These are phyloP conservation scores for Lepidium sativum DNA, from an alignment of 345 rosid species.

Conservation along the genomic window DNA sequence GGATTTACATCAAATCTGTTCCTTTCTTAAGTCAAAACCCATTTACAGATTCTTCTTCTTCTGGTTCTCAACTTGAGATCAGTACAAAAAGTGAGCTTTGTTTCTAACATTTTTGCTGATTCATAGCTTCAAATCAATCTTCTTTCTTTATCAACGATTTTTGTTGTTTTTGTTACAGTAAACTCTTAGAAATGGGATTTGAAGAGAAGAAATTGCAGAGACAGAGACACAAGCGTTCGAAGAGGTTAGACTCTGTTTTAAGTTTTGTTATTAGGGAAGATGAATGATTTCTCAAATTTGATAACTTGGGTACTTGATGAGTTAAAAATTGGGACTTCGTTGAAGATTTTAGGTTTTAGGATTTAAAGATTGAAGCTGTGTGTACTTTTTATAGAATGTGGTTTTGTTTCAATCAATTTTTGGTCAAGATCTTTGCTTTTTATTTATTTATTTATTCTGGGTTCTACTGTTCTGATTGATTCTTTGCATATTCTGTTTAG, in stretches of 20 bases:
- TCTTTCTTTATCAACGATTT: not conserved
- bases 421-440: slow-evolving; percentile 17
- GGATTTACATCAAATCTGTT: not conserved
- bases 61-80: slow-evolving; percentile 10
- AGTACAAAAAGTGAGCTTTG: slow-evolving; percentile 1
- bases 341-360: not conserved
- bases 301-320: not conserved
- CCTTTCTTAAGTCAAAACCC: slow-evolving; percentile 14
- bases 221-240: slow-evolving; percentile 67
- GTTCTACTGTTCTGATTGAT: slow-evolving; percentile 12
- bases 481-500: slow-evolving; percentile 12
- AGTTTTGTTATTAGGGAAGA: not conserved
- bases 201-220: slow-evolving; percentile 41
- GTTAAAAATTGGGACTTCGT: no score
- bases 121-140: not conserved
- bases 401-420: not conserved
- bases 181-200: slow-evolving; percentile 41
- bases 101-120: not conserved
- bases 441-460: slow-evolving; percentile 2
- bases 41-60: not conserved
- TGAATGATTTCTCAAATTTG: not conserved
- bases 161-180: not conserved
- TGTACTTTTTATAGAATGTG: slow-evolving; percentile 3
- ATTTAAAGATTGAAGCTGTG: not conserved
- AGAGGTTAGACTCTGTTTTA: slow-evolving; percentile 51